Evolutionary conservation across 495 filamentous ascomycete species (phyloP).

Genomic region (Xanthoparmelia taractica): DNA sequence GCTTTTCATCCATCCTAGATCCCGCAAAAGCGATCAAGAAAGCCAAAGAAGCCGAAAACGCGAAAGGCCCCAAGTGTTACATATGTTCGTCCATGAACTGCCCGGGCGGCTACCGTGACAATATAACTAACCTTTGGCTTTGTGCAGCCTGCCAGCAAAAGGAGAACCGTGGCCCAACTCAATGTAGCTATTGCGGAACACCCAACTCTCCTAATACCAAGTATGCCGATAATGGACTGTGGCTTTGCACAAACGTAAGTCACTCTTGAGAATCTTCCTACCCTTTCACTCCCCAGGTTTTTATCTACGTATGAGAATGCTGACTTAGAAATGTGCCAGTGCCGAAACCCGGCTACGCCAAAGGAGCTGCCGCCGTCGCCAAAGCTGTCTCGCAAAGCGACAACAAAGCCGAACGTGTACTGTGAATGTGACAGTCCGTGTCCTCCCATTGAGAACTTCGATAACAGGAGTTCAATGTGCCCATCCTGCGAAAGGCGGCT

Average conservation of each 20-base stretch:
- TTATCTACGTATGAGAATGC: too few species aligned
- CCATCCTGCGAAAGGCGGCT: not conserved
- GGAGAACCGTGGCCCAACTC: not conserved
- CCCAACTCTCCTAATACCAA: constrained; percentile 2
- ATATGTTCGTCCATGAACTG: not conserved
- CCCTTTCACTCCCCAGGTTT: too few species aligned
- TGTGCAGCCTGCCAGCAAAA: not conserved
- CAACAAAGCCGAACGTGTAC: not conserved
- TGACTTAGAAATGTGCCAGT: constrained; percentile 12
- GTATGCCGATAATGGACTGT: constrained; percentile 6
- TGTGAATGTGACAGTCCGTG: not conserved
- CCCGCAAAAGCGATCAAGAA: not conserved
- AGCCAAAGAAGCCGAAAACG: constrained; percentile 1
- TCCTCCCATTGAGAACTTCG: not conserved
- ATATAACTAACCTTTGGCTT: not conserved
- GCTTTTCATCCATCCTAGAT: not conserved
- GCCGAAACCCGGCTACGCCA: not conserved
- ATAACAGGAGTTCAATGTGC: not conserved
- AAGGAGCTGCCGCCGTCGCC: constrained; percentile 15
- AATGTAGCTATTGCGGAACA: constrained; percentile 2
- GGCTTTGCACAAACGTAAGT: too few species aligned
- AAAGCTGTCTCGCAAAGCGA: not conserved
- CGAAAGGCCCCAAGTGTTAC: not conserved
- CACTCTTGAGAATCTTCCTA: too few species aligned
- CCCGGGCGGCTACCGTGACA: not conserved